These are phyloP conservation scores for Leccinum aurantiacum DNA, from an alignment of 768 basidiomycete species.

Conservation along the genomic window DNA sequence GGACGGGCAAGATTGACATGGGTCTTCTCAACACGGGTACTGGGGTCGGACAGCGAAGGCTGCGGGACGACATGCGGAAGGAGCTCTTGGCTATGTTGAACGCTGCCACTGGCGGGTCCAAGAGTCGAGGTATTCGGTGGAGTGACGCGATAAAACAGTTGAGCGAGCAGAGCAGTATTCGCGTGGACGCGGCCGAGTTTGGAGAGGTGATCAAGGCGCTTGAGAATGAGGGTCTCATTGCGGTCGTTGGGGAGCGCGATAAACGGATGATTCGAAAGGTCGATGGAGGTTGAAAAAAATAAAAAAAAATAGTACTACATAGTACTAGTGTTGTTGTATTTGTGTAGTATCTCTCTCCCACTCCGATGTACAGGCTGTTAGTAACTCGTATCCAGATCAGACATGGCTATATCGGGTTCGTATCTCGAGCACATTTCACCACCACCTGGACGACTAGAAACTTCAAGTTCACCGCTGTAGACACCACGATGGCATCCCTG, in stretches of 20 bases:
- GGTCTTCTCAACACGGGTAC: conserved; percentile 93
- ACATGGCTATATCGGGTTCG: conserved; percentile 20
- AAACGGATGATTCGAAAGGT: conserved; percentile 75
- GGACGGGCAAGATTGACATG: conserved; percentile 97
- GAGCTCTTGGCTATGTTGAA: conserved; percentile 73
- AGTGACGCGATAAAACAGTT: conserved; percentile 75
- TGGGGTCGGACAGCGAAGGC: conserved; percentile 77
- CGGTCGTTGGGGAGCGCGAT: conserved; percentile 85
- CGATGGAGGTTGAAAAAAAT: conserved; percentile 40
- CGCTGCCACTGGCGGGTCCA: conserved; percentile 39
- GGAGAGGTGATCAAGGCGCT: conserved; percentile 70
- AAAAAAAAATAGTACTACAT: not conserved
- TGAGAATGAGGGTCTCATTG: conserved; percentile 85
- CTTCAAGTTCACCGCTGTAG: conserved; percentile 6
- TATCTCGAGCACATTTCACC: conserved; percentile 5
- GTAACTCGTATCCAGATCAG: not conserved
- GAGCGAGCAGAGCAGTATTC: conserved; percentile 81
- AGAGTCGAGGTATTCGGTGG: conserved; percentile 72
- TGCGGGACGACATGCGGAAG: conserved; percentile 87
- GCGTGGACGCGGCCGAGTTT: conserved; percentile 80
- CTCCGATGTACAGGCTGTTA: conserved; percentile 6
- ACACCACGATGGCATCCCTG: conserved; percentile 44
- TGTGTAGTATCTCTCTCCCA: not conserved
- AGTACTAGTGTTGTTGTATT: conserved; percentile 1
- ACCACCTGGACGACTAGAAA: conserved; percentile 9